Evolutionary conservation across 2,329 filamentous ascomycete species (phyloP), one percentile per base, ranked within the genome.

Genomic region (Alternaria sp.): DNA sequence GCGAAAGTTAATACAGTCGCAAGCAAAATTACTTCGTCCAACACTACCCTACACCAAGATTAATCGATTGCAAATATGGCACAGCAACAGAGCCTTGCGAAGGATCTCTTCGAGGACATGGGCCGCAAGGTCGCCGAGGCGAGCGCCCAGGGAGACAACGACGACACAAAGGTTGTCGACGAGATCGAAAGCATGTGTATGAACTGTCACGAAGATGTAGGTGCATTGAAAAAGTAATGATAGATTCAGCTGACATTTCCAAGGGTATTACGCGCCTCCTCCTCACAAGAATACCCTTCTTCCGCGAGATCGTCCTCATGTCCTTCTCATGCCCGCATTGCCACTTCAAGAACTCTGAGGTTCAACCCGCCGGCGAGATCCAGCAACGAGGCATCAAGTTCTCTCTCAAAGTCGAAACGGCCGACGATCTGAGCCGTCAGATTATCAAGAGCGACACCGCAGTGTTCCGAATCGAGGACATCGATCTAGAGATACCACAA

Each of bases 281-380:
- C 46, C 89, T 99, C 58, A 97, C 96, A 15, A 89, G 89, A 68
- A 97, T 99, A 59, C 96, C 96, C 15, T 98, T 93, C 86, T 99
- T 99, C 85, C 93, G 93, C 83, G 95, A 99, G 81, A 90, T 99
- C 67, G 93, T 99, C 74, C 88, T 99, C 80, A 97, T 97, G 90
- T 98, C 95, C 66, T 99, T 99, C 81, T 88, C 88, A 69, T 99
- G 96, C 85, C 89, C 93, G 6, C 89, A 97, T 81, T 99, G 96
- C 83, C 85, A 89, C 77, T 91, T 95, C 82, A 89, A 91, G 69
- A 97, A 98, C 84, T 94, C 94, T 80, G 95, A 97, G 74, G 91
- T 99, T 72, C 95, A 97, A 79, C 90, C 94, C 9, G 96, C 96
- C 26, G 93, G 93, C 65, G 89, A 93, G 72, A 95, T 98, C 66